Evolutionary conservation across 345 rosid species (phyloP).

Genomic region (Citrus hindsii): DNA sequence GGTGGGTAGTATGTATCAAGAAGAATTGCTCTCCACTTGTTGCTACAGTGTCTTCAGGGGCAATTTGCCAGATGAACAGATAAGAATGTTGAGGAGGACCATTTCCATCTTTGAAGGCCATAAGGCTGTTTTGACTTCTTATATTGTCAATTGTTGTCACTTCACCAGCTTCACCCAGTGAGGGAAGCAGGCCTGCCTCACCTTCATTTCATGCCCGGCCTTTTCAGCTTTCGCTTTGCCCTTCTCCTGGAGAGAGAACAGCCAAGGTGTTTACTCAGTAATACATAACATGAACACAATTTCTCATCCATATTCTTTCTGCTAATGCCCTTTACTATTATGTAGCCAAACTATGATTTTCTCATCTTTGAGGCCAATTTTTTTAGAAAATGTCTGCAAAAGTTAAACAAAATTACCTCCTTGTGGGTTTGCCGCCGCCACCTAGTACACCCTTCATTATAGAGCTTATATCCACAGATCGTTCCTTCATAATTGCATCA

Average conservation of each 20-base stretch:
- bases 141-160: not conserved
- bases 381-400: not conserved
- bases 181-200: not conserved
- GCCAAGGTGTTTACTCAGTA: not conserved
- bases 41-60: not conserved
- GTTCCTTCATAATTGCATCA: conserved; percentile 72
- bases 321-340: not conserved
- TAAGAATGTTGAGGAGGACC: not conserved
- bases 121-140: not conserved
- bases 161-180: not conserved
- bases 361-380: not conserved
- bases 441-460: conserved; percentile 81
- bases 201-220: conserved; percentile 27
- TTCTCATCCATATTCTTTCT: not conserved
- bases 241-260: conserved; percentile 27
- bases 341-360: not conserved
- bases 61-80: not conserved
- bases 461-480: conserved; percentile 66
- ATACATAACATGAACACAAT: not conserved
- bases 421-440: conserved; percentile 23
- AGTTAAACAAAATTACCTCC: conserved; percentile 30
- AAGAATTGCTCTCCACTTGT: not conserved
- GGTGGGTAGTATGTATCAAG: not conserved
- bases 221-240: conserved; percentile 29
- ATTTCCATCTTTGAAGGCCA: not conserved